phyloP scores from a whole-genome alignment of 148 eudicot species.

The Vaccinium macrocarpon region DNA sequence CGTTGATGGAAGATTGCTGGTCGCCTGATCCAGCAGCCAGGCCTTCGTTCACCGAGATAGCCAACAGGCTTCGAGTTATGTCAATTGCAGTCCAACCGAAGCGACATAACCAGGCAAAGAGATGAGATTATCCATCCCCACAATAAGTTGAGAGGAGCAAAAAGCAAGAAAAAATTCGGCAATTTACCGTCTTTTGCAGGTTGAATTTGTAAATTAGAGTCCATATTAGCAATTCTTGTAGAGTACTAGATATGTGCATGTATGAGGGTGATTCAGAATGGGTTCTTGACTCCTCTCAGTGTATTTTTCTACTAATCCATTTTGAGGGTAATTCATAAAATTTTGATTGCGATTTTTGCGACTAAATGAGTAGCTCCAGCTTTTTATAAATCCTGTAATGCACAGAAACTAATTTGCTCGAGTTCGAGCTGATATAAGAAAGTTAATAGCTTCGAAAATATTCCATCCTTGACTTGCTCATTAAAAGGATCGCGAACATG shows the following conservation, averaged over 20 bases:
- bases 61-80: constrained; percentile 66
- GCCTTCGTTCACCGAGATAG: constrained; percentile 80
- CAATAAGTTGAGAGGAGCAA: not conserved
- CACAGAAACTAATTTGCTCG: no score
- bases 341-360: no score
- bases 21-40: constrained; percentile 66
- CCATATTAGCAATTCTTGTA: constrained; percentile 1
- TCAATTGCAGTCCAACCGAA: constrained; percentile 64
- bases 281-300: not conserved
- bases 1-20: constrained; percentile 97
- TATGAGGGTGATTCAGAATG: not conserved
- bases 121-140: constrained; percentile 26
- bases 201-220: constrained; percentile 5
- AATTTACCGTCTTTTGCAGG: not conserved
- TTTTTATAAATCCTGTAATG: no score
- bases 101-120: constrained; percentile 47
- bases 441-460: no score
- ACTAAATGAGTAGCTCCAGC: no score
- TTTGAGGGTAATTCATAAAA: not conserved
- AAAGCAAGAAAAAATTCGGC: not conserved
- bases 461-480: no score
- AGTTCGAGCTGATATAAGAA: no score
- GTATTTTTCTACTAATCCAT: not conserved
- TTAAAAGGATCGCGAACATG: no score
- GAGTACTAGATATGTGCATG: not conserved